Base-by-base conservation (phyloP, 192 early-diverging fungal genomes). In the Umbelopsis vinacea region DNA sequence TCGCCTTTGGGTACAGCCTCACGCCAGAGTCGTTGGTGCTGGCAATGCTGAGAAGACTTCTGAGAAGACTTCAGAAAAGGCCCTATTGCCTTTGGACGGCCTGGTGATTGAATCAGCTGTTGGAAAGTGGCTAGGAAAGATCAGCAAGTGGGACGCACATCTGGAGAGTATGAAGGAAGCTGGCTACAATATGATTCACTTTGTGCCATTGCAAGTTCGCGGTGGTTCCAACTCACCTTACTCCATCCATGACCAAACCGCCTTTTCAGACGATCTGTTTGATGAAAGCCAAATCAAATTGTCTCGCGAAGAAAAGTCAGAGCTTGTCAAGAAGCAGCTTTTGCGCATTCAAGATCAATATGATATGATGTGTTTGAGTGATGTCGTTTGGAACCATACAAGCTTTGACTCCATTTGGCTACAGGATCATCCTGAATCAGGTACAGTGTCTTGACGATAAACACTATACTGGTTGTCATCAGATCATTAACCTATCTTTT, bases 311-410 rank as follows among this genome's bases (percentile, higher is more conserved):
- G 90, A 92, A 71, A 88, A 91, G 73, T 80, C 82, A 33, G 83
- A 88, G 33, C 74, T 89, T 57, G 73, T 97, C 52, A 76, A 86
- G 43, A 72, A 80, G 0, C 73, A 76, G 24, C 55, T 97, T 33
- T 68, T 71, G 45, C 72, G 73, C 33, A 89, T 96, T 69, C 81
- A 88, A 66, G 76, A 86, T 10, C 84, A 89, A 37, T 89, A 89
- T 79, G 88, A 87, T 0, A 85, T 96, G 63, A 81, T 99, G 46
- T 89, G 88, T 47, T 81, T 93, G 46, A 95, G 95, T 11, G 98
- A 99, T 82, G 89, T 99, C 71, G 98, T 99, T 4, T 99, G 95
- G 96, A 99, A 99, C 83, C 98, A 99, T 82, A 99, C 97, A 22
- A 92, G 95, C 24, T 89, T 88, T 80, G 92, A 97, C 74, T 93